A percentile compares a stretch with the other conserved stretches of the same genome.
Evolutionary conservation across 306 rosid species (phyloP).

Genomic region (Alnus glutinosa): DNA sequence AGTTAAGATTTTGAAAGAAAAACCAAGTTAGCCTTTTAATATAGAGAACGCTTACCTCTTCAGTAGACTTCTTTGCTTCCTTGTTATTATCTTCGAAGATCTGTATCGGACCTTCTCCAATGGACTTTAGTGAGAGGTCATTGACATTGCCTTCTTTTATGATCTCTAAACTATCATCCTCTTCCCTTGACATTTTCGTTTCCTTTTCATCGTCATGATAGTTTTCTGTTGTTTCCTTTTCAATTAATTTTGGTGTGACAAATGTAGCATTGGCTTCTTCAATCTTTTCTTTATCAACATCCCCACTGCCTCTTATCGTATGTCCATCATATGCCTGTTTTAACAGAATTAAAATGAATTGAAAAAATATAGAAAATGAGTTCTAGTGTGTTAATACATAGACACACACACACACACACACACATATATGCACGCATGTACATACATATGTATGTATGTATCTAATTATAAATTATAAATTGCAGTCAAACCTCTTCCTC

Average conservation of each 20-base stretch:
- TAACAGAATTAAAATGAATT: neutral
- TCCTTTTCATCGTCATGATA: constrained; percentile 22
- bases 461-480: neutral
- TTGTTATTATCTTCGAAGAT: neutral
- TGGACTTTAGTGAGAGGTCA: constrained; percentile 11
- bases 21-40: neutral
- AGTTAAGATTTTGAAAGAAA: constrained; percentile 4
- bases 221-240: constrained; percentile 20
- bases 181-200: constrained; percentile 17
- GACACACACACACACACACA: constrained; percentile 1
- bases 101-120: constrained; percentile 22
- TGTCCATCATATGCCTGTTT: constrained; percentile 33
- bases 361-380: constrained; percentile 5
- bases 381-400: neutral
- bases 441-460: neutral
- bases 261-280: constrained; percentile 11
- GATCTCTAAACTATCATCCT: constrained; percentile 22
- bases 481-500: constrained; percentile 29
- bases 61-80: constrained; percentile 17
- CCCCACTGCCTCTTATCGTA: constrained; percentile 11
- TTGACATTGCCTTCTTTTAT: constrained; percentile 13
- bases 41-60: constrained; percentile 26
- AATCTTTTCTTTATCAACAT: constrained; percentile 18
- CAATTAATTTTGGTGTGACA: constrained; percentile 20
- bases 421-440: neutral